phyloP scores from a whole-genome alignment of 2,329 filamentous ascomycete genomes.

The Diaporthe sp. region DNA sequence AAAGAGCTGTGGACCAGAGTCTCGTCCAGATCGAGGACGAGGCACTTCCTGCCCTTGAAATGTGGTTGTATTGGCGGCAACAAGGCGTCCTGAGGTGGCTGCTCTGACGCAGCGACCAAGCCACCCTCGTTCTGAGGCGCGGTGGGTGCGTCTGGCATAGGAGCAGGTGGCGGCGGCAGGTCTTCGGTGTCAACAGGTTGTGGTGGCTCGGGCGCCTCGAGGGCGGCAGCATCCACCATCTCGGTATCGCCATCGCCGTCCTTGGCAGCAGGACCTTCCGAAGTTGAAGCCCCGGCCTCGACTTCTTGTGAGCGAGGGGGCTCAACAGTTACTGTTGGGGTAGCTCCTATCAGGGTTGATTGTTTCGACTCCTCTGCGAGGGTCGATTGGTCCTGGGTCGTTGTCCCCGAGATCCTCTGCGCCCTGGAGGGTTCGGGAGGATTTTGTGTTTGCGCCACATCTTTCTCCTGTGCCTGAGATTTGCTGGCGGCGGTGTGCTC shows the following conservation, averaged over 20 bases:
- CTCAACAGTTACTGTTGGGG: constrained; percentile 57
- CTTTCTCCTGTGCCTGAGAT: constrained; percentile 63
- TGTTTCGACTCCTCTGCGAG: constrained; percentile 62
- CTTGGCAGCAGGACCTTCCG: constrained; percentile 47
- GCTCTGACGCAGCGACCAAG: constrained; percentile 59
- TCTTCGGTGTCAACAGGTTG: constrained; percentile 46
- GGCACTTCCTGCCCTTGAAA: constrained; percentile 89
- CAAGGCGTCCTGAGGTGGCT: constrained; percentile 74
- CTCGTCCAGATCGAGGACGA: constrained; percentile 96
- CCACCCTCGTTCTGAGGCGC: constrained; percentile 54
- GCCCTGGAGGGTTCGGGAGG: constrained; percentile 53
- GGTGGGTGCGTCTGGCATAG: constrained; percentile 52
- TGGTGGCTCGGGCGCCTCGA: constrained; percentile 35
- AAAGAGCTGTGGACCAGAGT: constrained; percentile 99
- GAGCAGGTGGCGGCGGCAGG: constrained; percentile 61
- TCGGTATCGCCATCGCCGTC: constrained; percentile 73
- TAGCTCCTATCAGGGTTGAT: constrained; percentile 51
- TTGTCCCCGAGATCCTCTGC: constrained; percentile 60
- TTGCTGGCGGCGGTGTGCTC: constrained; percentile 60
- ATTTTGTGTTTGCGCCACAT: constrained; percentile 52
- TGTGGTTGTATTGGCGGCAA: constrained; percentile 85
- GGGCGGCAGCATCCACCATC: constrained; percentile 73
- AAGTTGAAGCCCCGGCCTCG: constrained; percentile 31
- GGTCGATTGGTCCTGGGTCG: constrained; percentile 60
- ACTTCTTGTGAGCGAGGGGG: constrained; percentile 47